Percentiles rank a stretch among this genome's conserved stretches.
Evolutionary conservation across 2,329 filamentous ascomycete species (phyloP).

Genomic region (Arthroderma uncinatum): DNA sequence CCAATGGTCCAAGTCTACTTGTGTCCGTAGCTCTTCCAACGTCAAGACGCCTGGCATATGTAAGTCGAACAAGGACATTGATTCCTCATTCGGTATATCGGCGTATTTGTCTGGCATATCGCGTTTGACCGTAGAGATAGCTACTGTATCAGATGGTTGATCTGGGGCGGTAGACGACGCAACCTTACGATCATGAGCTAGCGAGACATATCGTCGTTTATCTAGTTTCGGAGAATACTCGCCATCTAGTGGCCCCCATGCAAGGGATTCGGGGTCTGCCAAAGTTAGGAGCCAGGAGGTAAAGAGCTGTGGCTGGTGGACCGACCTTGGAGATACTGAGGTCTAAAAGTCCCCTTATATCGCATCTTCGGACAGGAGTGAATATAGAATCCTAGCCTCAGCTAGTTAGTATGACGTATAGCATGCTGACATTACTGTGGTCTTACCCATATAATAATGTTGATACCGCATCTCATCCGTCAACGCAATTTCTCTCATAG

Average conservation of each 20-base stretch:
- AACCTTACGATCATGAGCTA: constrained; percentile 27
- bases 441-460: constrained; percentile 54
- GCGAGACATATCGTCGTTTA: constrained; percentile 35
- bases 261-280: constrained; percentile 37
- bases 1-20: constrained; percentile 37
- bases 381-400: constrained; percentile 48
- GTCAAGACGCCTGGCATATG: constrained; percentile 39
- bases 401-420: neutral
- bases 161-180: neutral
- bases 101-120: constrained; percentile 12
- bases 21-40: constrained; percentile 29
- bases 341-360: constrained; percentile 39
- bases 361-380: constrained; percentile 45
- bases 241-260: constrained; percentile 37
- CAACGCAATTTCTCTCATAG: constrained; percentile 48
- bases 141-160: too few relatives aligned
- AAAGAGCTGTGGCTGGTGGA: neutral
- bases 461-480: constrained; percentile 44
- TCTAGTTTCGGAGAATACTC: constrained; percentile 34
- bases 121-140: constrained; percentile 11
- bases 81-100: constrained; percentile 27
- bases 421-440: neutral
- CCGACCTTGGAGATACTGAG: constrained; percentile 40
- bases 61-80: constrained; percentile 36
- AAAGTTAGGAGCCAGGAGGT: neutral